Evolutionary conservation across 495 filamentous ascomycete genomes (phyloP), one percentile per base, ranked within the genome.

Genomic region (Aspergillus sclerotioniger): DNA sequence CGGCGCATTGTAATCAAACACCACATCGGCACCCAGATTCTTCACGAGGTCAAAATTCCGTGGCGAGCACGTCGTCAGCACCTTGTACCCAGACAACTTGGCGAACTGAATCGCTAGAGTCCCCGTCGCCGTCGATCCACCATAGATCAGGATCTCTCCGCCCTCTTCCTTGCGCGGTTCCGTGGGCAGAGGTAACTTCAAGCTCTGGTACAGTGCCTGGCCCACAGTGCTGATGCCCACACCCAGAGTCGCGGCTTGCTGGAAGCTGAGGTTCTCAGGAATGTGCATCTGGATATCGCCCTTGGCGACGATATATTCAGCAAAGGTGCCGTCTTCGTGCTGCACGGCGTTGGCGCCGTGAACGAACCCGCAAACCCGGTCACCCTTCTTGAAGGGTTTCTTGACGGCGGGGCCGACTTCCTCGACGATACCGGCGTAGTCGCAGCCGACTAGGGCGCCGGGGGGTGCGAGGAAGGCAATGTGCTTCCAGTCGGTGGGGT

Each of bases 401-500:
- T 17, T 29, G 8, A 29, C 47, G 47, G 29, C 31, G 13, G 29
- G 15, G 47, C 47, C 47, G 12, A 50, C 47, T 15, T n/a, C 47
- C 17, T 50, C 47, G 28, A 50, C 47, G 28, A 50, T 32, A 16
- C 47, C 47, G 25, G 47, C 25, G 25, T 50, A 50, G 47, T 50
- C 47, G 25, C 47, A 50, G 4, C 47, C 47, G 28, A 50, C 21
- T 12, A 50, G 25, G 6, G 31, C 20, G 47, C 47, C 47, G 21
- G 3, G 6, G 25, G 47, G 47, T 3, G 47, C 47, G 4, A 50
- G 47, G 28, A 16, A 50, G 25, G 47, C 47, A 13, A 50, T 32
- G 47, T 50, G 47, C 28, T 50, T 50, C 47, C 47, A 50, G 47
- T 50, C 47, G 8, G 47, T 50, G 25, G 47, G 47, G 28, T 50